Conservation (phyloP, 2,329 filamentous ascomycete species). For the Aspergillus sp. region DNA sequence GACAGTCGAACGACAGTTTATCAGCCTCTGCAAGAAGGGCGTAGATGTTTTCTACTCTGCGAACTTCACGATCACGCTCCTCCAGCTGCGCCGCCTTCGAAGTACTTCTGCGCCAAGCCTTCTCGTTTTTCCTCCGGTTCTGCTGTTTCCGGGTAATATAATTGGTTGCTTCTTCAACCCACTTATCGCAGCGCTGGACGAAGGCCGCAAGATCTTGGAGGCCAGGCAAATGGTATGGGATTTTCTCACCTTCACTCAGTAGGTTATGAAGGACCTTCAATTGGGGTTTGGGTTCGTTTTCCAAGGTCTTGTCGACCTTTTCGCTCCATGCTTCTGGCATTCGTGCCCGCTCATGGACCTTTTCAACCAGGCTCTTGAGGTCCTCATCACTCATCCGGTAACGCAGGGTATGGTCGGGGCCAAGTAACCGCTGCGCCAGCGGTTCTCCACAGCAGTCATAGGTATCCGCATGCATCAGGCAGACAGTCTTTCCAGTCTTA, state of each 20-base stretch:
- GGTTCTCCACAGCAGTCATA: constrained; percentile 75
- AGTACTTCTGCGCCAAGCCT: constrained; percentile 72
- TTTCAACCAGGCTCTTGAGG: constrained; percentile 66
- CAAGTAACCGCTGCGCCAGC: constrained; percentile 66
- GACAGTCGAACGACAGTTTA: constrained; percentile 86
- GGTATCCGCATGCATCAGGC: constrained; percentile 75
- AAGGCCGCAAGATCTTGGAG: constrained; percentile 80
- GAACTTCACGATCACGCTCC: constrained; percentile 77
- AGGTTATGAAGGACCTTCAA: constrained; percentile 82
- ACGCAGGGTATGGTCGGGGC: constrained; percentile 69
- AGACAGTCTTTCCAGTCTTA: constrained; percentile 77
- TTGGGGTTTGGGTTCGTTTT: constrained; percentile 79
- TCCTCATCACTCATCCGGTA: constrained; percentile 74
- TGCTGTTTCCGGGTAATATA: constrained; percentile 98
- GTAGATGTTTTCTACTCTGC: constrained; percentile 84
- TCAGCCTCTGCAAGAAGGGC: constrained; percentile 81
- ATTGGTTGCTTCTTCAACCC: constrained; percentile 94
- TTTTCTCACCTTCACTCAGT: constrained; percentile 91
- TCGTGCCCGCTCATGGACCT: constrained; percentile 80
- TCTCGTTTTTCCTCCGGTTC: constrained; percentile 92
- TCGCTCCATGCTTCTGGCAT: constrained; percentile 87
- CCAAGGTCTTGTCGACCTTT: constrained; percentile 80
- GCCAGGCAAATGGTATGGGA: constrained; percentile 83
- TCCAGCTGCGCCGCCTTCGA: constrained; percentile 76
- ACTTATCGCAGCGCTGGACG: constrained; percentile 94